Evolutionary conservation across 192 early-diverging fungal genomes (phyloP), one percentile per base, ranked within the genome.

Genomic region (Entomortierella parvispora): DNA sequence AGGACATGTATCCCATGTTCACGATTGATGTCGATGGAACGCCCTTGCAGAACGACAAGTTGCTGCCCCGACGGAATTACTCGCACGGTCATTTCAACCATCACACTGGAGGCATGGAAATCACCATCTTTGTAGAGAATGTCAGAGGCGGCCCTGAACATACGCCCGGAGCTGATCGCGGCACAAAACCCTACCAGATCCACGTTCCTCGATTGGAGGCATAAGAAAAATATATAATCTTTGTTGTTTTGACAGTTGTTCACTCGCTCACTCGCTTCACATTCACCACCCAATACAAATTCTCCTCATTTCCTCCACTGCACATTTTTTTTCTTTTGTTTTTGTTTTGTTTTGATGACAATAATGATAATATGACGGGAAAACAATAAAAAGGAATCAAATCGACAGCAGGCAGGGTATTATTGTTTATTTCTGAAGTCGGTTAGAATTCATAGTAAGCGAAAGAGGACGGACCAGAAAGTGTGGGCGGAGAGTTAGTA

Each of bases 1-100:
- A 87, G 56, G 81, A 85, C 53, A 84, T 87, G 82, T 58, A 85
- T 51, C 67, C 68, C 1, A 69, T 71, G 46, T 87, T 87, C 56
- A 64, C 56, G 2, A 62, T 54, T 14, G 86, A 87, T 58, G 82
- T 87, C 20, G 74, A 87, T 52, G 82, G 75, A 0, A 67, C 52
- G 22, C 37, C 74, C 14, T 25, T 70, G 20, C 58, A 69, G 51
- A 51, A 58, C 37, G 72, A 79, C 40, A 82, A 83, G 63, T 54
- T 83, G 37, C 18, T 85, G 44, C 52, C 65, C 0, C 29, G 81
- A 12, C 71, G 84, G 15, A 83, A 81, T 48, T 82, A 67, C 56
- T 69, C 55, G 3, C 67, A 71, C 26, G 79, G 74, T 7, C 18
- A 61, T 22, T 77, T 31, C 40, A 77, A 77, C 33, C 60, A 51